A percentile compares a stretch with the other conserved stretches of the same genome.
Evolutionary conservation across 2,329 filamentous ascomycete genomes (phyloP).

Genomic region (Fusarium zealandicum): DNA sequence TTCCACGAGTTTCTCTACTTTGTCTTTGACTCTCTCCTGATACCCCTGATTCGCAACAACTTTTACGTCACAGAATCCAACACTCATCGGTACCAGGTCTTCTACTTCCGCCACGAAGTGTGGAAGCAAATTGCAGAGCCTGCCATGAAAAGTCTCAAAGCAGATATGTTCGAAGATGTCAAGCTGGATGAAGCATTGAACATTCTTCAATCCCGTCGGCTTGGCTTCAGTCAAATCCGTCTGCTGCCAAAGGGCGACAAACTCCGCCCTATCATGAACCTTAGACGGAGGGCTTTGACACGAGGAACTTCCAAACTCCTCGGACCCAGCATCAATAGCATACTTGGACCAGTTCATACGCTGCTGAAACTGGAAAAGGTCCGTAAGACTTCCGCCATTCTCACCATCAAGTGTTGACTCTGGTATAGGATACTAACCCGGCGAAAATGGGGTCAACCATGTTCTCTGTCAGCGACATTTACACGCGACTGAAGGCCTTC

Average conservation of each 20-base stretch:
- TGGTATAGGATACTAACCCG: slow-evolving; percentile 56
- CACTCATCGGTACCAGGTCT: slow-evolving; percentile 78
- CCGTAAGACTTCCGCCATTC: slow-evolving; percentile 11
- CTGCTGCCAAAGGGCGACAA: slow-evolving; percentile 81
- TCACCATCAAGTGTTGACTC: slow-evolving; percentile 18
- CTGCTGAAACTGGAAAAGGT: slow-evolving; percentile 82
- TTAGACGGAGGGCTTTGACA: slow-evolving; percentile 69
- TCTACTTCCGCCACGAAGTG: slow-evolving; percentile 94
- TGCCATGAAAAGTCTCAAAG: slow-evolving; percentile 70
- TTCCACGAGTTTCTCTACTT: slow-evolving; percentile 90
- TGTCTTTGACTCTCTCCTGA: slow-evolving; percentile 87
- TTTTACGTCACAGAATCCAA: slow-evolving; percentile 96
- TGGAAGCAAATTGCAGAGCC: slow-evolving; percentile 83
- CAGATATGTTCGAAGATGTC: slow-evolving; percentile 81
- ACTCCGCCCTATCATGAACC: slow-evolving; percentile 86
- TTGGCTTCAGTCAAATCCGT: slow-evolving; percentile 82
- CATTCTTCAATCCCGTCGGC: slow-evolving; percentile 65
- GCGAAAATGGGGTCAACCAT: slow-evolving; percentile 77
- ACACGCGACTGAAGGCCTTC: slow-evolving; percentile 75
- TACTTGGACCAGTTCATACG: slow-evolving; percentile 76
- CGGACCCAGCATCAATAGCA: slow-evolving; percentile 51
- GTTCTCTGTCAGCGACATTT: slow-evolving; percentile 83
- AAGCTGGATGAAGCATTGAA: slow-evolving; percentile 61
- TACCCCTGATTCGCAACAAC: slow-evolving; percentile 84
- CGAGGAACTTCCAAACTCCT: slow-evolving; percentile 69